phyloP scores from a whole-genome alignment of 75 land plant genomes.

The Pseudotsuga menziesii region DNA sequence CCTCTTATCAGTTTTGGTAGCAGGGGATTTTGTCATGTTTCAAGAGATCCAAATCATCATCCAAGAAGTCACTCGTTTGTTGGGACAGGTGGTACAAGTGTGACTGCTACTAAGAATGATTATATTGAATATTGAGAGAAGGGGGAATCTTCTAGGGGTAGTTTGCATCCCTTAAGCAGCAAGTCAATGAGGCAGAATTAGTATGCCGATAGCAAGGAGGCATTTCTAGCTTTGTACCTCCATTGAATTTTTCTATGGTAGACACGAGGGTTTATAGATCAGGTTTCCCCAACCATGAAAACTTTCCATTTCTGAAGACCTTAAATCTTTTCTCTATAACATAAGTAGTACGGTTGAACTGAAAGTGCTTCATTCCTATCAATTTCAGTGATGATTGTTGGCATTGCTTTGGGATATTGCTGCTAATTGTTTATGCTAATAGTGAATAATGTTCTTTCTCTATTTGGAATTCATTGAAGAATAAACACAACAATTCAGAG shows the following conservation, averaged over 20 bases:
- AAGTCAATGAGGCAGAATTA: not conserved
- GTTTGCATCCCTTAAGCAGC: no score
- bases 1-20: no score
- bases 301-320: constrained; percentile 33
- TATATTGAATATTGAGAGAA: no score
- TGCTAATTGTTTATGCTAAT: not conserved
- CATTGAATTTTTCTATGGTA: constrained; percentile 86
- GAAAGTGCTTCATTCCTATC: not conserved
- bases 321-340: not conserved
- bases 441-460: not conserved
- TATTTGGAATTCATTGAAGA: not conserved
- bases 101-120: no score
- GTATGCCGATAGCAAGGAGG: not conserved
- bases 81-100: no score
- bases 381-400: not conserved
- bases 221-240: constrained; percentile 48
- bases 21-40: no score
- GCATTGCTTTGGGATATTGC: not conserved
- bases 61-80: no score
- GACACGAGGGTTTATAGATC: constrained; percentile 81
- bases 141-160: no score
- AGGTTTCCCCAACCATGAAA: constrained; percentile 70
- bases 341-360: constrained; percentile 25
- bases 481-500: not conserved
- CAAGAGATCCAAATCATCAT: no score